Evolutionary conservation across 176 grass and related monocot genomes (phyloP), one percentile per base, ranked within the genome.

Genomic region (Lolium perenne): DNA sequence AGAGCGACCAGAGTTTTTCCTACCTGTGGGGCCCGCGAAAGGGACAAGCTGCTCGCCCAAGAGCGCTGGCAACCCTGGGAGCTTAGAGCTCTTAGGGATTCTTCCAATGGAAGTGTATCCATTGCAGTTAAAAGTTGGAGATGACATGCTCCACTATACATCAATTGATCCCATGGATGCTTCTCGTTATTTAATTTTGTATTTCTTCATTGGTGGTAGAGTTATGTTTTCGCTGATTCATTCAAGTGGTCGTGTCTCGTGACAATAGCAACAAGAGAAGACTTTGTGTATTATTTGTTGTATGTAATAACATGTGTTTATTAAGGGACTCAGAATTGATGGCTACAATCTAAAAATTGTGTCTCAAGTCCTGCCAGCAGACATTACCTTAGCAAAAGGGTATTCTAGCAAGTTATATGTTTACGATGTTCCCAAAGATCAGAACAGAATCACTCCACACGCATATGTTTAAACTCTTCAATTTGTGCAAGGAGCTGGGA

Each of bases 231-330:
- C 51, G 7, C 15, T 68, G 7, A 68, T 18, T 68, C 64, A 68
- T 26, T 29, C 10, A 25, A 64, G 23, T 4, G 45, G 40, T 22
- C 14, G 12, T 43, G 35, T 23, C 3, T 41, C 35, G 32, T 58
- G 17, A 71, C 38, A 61, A 43, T 45, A 79, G 78, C 41, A 80
- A 64, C 59, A 65, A 65, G 59, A 29, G 9, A 29, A 4, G 4
- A 80, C 46, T 65, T 65, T 80, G 78, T 60, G 7, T 65, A 49
- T 65, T 80, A 40, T 48, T 65, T 80, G 59, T 64, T 6, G 23
- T 80, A 65, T 80, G 46, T 65, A 49, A 66, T 50, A 32, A 47
- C 46, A 65, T 80, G 21, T 74, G 17, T 73, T 83, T 83, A 15
- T 45, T 17, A 61, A 61, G 40, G 40, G 82, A 48, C 54, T 73